Conservation (phyloP, 441 rosid species). For the Brassica balearica region DNA sequence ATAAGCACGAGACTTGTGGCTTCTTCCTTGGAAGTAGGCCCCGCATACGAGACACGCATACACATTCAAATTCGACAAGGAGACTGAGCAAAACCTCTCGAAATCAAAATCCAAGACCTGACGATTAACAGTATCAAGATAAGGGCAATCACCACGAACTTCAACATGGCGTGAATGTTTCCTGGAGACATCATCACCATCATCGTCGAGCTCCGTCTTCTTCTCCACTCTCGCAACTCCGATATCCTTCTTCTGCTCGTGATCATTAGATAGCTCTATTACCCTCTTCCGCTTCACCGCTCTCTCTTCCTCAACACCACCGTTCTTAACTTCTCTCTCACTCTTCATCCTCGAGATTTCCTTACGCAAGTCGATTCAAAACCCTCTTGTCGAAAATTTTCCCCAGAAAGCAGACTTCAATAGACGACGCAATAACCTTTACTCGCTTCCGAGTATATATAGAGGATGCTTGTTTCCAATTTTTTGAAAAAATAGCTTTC, state of each 20-base stretch:
- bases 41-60: constrained; percentile 97
- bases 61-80: constrained; percentile 85
- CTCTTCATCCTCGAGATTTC: constrained; percentile 49
- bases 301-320: constrained; percentile 47
- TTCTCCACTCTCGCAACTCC: constrained; percentile 23
- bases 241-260: constrained; percentile 35
- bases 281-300: constrained; percentile 58
- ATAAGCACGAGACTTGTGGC: constrained; percentile 92
- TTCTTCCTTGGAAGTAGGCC: constrained; percentile 93
- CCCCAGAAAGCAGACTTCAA: not conserved
- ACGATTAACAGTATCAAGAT: constrained; percentile 96
- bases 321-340: constrained; percentile 50
- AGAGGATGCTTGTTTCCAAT: too few species aligned
- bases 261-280: constrained; percentile 48
- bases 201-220: constrained; percentile 38
- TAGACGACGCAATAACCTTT: not conserved
- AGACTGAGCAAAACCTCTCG: constrained; percentile 93
- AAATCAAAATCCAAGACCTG: constrained; percentile 98
- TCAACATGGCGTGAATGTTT: constrained; percentile 60
- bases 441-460: not conserved
- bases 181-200: constrained; percentile 44
- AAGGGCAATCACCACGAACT: constrained; percentile 89
- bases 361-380: constrained; percentile 14
- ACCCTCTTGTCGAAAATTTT: constrained; percentile 18
- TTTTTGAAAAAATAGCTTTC: too few species aligned